These are phyloP conservation scores for Cladorrhinum samala DNA, from an alignment of 495 filamentous ascomycete genomes.

Conservation along the genomic window DNA sequence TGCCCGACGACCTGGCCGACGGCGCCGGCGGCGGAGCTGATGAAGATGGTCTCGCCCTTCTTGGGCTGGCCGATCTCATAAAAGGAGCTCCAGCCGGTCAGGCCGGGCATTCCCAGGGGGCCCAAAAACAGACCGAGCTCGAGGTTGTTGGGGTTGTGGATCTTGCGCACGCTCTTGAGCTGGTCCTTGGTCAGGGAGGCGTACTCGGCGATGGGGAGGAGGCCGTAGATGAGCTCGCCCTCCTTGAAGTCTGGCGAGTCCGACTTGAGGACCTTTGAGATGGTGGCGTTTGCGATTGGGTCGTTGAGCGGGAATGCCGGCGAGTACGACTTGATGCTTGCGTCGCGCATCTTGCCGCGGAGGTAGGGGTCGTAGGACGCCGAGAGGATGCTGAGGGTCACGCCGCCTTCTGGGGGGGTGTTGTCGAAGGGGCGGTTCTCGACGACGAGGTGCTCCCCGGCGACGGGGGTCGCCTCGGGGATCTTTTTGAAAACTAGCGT, in stretches of 20 bases:
- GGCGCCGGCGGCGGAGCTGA: constrained; percentile 74
- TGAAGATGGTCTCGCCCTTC: constrained; percentile 84
- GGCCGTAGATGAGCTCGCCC: constrained; percentile 62
- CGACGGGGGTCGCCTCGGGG: constrained; percentile 61
- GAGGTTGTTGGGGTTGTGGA: constrained; percentile 52
- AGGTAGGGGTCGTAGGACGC: constrained; percentile 87
- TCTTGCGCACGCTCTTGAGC: constrained; percentile 6
- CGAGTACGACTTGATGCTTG: constrained; percentile 54
- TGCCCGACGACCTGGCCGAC: constrained; percentile 83
- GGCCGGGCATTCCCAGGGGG: constrained; percentile 78
- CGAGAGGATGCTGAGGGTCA: constrained; percentile 67
- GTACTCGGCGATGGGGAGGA: constrained; percentile 59
- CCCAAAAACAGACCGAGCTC: constrained; percentile 62
- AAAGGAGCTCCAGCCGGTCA: constrained; percentile 76
- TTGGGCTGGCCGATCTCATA: constrained; percentile 80
- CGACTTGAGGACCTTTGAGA: constrained; percentile 63
- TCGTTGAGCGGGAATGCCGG: constrained; percentile 50
- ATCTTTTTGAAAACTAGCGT: constrained; percentile 69
- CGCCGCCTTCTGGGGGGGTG: constrained; percentile 61
- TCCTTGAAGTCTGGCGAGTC: constrained; percentile 52
- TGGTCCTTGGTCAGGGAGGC: constrained; percentile 32
- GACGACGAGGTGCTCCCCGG: constrained; percentile 67
- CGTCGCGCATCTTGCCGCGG: constrained; percentile 58
- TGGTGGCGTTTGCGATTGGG: constrained; percentile 50
- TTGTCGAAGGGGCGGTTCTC: constrained; percentile 63